Evolutionary conservation across 257 asterid species (phyloP), one percentile per base, ranked within the genome.

Genomic region (Solanum corneliomulleri): DNA sequence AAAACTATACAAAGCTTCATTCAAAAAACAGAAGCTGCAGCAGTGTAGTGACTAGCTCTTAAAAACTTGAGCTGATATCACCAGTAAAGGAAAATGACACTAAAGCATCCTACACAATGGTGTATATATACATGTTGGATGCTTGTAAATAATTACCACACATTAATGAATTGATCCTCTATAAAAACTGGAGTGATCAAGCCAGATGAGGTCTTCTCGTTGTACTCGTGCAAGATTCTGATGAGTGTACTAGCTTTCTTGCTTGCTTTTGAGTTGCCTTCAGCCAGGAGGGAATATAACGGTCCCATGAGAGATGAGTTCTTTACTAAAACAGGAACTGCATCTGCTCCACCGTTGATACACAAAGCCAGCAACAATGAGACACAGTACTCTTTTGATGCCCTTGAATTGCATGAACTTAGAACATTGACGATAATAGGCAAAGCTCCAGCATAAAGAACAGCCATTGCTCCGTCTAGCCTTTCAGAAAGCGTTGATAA

Each of bases 201-300:
- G 37, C 90, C 88, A 10, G 86, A 83, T 71, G 94, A 78, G 20
- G 85, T 88, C 91, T 91, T 92, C 82, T 94, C 98, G 31, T 87
- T 85, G 90, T 90, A 95, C 33, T 90, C 80, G 37, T 93, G 98
- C 2, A 96, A 86, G 39, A 96, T 93, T 88, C 93, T 90, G 91
- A 96, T 93, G 86, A 96, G 94, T 6, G 96, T 87, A 75, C 93
- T 84, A 5, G 98, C 98, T 88, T 93, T 96, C 94, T 89, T 95
- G 77, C 94, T 92, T 33, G 94, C 90, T 4, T 94, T 90, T 3
- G 93, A 10, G 41, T 93, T 89, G 35, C 99, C 98, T 8, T 87
- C 89, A 0, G 94, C 86, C 21, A 95, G 89, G 62, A 93, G 86
- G 16, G 98, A 92, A 85, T 95, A 96, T 33, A 95, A 87, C 5